Evolutionary conservation across 306 rosid species (phyloP).

Genomic region (Malus fusca): DNA sequence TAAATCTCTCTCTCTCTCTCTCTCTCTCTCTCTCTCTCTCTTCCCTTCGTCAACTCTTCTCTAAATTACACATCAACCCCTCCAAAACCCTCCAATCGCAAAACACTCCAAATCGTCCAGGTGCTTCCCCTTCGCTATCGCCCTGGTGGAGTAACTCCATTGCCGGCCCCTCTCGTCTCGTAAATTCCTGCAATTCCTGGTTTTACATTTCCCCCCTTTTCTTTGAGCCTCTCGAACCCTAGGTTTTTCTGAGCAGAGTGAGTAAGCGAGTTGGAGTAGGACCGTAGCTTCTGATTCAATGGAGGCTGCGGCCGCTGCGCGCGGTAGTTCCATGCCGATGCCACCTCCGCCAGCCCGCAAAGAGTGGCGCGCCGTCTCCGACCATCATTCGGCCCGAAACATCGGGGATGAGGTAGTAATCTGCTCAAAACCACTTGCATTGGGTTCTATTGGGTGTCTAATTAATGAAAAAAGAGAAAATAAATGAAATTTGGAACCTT

Average conservation of each 20-base stretch:
- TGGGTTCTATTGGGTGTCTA: conserved; percentile 14
- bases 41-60: conserved; percentile 8
- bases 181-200: conserved; percentile 28
- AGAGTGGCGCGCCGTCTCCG: conserved; percentile 84
- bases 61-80: conserved; percentile 29
- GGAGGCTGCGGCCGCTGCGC: conserved; percentile 72
- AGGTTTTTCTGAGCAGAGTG: conserved; percentile 28
- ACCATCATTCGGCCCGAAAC: conserved; percentile 63
- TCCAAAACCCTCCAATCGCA: conserved; percentile 28
- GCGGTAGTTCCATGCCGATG: conserved; percentile 63
- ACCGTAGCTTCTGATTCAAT: conserved; percentile 32
- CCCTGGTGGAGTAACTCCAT: not conserved
- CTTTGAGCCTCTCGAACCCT: conserved; percentile 10
- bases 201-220: not conserved
- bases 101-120: conserved; percentile 14
- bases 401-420: conserved; percentile 66
- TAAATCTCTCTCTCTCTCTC: not conserved
- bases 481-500: not conserved
- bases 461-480: not conserved
- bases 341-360: conserved; percentile 46
- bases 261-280: conserved; percentile 27
- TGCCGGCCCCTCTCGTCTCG: not conserved
- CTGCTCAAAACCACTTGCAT: conserved; percentile 20
- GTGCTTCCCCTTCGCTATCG: not conserved
- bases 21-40: not conserved